A percentile compares a stretch with the other conserved stretches of the same genome.
These are phyloP conservation scores for Sungouiozyma ichnusensis DNA, from an alignment of 805 yeast genomes.

Conservation along the genomic window DNA sequence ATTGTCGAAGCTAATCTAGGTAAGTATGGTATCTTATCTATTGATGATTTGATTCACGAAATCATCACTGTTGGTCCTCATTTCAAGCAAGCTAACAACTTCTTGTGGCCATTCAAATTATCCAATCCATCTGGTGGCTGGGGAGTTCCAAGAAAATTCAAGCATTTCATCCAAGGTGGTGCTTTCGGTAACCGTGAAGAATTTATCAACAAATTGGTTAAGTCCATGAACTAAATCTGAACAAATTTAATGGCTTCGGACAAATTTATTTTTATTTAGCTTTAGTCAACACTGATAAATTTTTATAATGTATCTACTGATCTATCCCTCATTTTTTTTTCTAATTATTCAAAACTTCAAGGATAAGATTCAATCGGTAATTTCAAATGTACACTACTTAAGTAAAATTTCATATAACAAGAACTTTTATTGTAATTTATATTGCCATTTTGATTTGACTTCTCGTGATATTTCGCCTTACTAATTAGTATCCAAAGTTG, in stretches of 20 bases:
- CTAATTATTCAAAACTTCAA: neutral
- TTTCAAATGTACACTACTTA: too few species aligned
- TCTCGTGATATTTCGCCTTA: too few species aligned
- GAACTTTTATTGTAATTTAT: too few species aligned
- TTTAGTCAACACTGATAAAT: neutral
- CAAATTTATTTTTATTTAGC: neutral
- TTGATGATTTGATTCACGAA: constrained; percentile 94
- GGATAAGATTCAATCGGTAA: neutral
- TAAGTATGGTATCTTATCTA: constrained; percentile 82
- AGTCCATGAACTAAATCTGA: constrained; percentile 73
- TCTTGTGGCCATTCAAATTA: constrained; percentile 95
- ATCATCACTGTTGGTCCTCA: constrained; percentile 94
- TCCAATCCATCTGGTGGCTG: constrained; percentile 97
- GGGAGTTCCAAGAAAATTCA: constrained; percentile 95
- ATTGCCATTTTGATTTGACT: too few species aligned
- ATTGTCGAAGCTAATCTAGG: constrained; percentile 83
- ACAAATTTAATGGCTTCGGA: constrained; percentile 2
- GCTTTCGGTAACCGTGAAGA: constrained; percentile 97
- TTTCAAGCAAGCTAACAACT: constrained; percentile 98
- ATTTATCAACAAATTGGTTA: constrained; percentile 87
- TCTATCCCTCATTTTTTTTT: neutral
- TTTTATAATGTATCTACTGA: neutral
- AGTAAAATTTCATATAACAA: too few species aligned
- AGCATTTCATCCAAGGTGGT: constrained; percentile 96
- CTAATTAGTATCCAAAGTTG: too few species aligned